Base-by-base conservation (phyloP, 768 basidiomycete species). In the Tulasnella sp. region DNA sequence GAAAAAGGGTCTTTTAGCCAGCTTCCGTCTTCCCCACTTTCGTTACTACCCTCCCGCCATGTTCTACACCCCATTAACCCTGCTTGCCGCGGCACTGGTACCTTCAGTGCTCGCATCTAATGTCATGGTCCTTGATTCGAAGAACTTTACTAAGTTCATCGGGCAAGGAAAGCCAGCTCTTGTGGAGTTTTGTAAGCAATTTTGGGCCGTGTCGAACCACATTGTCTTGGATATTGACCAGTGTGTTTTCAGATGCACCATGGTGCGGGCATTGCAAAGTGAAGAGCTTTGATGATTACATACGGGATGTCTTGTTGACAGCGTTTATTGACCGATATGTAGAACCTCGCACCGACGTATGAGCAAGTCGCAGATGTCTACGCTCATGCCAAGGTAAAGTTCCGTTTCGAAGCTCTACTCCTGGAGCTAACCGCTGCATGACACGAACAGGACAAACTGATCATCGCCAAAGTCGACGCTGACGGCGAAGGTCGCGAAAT, bases 261-360 rank as follows among this genome's bases (percentile, higher is more conserved):
- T 91, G 88, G 88, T 90, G 88, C 65, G 89, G 86, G 54, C 89
- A 90, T 67, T 91, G 88, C 79, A 90, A 90, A 71, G 88, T 84
- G 66, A 59, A 71, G 56, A 31, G 23, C 59, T 17, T 46, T 62
- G 1, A 56, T 27, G 12, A 12, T 9, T n/a, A 49, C 34, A 17
- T 7, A 49, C 32, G 23, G 7, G 6, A 23, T n/a, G 21, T 19
- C 21, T n/a, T n/a, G 19, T 34, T 23, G 39, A 3, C 51, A 27
- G 8, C 15, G 29, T 14, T 35, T 36, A 37, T 48, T n/a, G 31
- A 15, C 12, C n/a, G 34, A 36, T 19, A 11, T 23, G 23, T 64
- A 90, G 88, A 89, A 78, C 71, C 84, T 94, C 59, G 92, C 89
- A 0, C 92, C 93, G 2, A 69, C 72, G 0, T 97, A 88, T 62